Evolutionary conservation across 2,329 filamentous ascomycete species (phyloP).

Genomic region (Thielaviopsis ethacetica): DNA sequence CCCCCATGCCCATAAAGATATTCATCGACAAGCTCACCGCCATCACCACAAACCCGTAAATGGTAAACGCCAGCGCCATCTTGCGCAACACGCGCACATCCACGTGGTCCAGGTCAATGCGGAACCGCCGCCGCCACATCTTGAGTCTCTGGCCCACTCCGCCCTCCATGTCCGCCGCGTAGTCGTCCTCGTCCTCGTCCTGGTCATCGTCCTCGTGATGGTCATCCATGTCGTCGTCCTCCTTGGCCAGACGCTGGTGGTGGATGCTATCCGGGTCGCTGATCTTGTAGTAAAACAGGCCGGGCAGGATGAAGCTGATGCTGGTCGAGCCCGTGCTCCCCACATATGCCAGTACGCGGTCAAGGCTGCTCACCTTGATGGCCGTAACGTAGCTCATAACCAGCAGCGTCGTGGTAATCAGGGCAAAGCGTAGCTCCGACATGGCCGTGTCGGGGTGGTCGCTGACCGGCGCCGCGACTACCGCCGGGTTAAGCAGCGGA

Average conservation of each 20-base stretch:
- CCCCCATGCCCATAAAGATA: conserved; percentile 22
- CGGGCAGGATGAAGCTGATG: conserved; percentile 92
- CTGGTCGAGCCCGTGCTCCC: conserved; percentile 87
- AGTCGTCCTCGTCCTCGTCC: conserved; percentile 17
- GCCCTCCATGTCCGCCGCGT: conserved; percentile 12
- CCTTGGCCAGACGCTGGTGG: conserved; percentile 76
- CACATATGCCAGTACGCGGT: conserved; percentile 86
- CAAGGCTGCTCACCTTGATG: conserved; percentile 77
- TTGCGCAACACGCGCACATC: conserved; percentile 51
- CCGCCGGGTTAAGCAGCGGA: conserved; percentile 26
- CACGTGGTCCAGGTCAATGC: conserved; percentile 46
- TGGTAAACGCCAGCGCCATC: conserved; percentile 55
- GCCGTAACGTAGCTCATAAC: conserved; percentile 73
- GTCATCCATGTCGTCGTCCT: conserved; percentile 71
- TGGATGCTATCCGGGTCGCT: conserved; percentile 73
- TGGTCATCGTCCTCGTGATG: conserved; percentile 35
- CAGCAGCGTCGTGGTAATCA: conserved; percentile 76
- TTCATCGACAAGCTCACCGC: conserved; percentile 74
- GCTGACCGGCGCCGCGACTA: conserved; percentile 23
- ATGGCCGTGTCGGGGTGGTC: conserved; percentile 23
- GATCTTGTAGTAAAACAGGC: conserved; percentile 97
- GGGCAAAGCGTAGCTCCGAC: conserved; percentile 71
- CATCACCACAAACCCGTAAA: conserved; percentile 85
- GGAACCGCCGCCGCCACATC: conserved; percentile 36
- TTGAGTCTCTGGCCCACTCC: not conserved